Evolutionary conservation across 106 monocot genomes (phyloP).

Genomic region (Phalaenopsis aphrodite): DNA sequence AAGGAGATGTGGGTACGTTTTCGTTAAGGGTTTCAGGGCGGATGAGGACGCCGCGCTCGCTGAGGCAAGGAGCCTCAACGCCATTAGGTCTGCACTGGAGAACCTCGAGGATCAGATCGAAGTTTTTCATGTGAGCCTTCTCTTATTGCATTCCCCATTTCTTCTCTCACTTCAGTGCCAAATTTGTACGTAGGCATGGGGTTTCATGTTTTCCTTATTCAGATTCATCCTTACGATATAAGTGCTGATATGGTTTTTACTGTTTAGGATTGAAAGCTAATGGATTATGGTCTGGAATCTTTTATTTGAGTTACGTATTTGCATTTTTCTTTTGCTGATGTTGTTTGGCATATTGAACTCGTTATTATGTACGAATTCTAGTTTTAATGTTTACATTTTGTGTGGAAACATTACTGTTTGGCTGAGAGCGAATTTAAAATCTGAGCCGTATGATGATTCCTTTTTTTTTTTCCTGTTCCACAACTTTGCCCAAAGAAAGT

Average conservation of each 20-base stretch:
- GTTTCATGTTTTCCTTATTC: neutral
- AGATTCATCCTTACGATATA: neutral
- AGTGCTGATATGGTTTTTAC: neutral
- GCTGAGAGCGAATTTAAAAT: neutral
- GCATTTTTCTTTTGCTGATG: neutral
- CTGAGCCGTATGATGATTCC: neutral
- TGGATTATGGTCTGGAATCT: neutral
- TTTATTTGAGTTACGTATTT: neutral
- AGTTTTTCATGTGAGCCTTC: slow-evolving; percentile 47
- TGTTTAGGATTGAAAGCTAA: neutral
- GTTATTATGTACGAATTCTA: neutral
- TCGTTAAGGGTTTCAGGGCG: slow-evolving; percentile 16
- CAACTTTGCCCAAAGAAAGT: neutral
- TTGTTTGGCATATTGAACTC: neutral
- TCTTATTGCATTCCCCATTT: neutral
- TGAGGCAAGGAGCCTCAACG: slow-evolving; percentile 56
- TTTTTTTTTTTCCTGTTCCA: neutral
- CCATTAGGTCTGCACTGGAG: slow-evolving; percentile 54
- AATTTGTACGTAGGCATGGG: neutral
- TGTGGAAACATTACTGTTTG: neutral
- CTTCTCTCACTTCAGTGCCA: neutral
- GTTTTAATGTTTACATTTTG: neutral
- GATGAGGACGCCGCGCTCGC: slow-evolving; percentile 20
- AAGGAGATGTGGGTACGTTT: slow-evolving; percentile 15
- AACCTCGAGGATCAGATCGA: slow-evolving; percentile 68